These are phyloP conservation scores for Eleusine indica DNA, from an alignment of 176 grass and related monocot species.

Conservation along the genomic window DNA sequence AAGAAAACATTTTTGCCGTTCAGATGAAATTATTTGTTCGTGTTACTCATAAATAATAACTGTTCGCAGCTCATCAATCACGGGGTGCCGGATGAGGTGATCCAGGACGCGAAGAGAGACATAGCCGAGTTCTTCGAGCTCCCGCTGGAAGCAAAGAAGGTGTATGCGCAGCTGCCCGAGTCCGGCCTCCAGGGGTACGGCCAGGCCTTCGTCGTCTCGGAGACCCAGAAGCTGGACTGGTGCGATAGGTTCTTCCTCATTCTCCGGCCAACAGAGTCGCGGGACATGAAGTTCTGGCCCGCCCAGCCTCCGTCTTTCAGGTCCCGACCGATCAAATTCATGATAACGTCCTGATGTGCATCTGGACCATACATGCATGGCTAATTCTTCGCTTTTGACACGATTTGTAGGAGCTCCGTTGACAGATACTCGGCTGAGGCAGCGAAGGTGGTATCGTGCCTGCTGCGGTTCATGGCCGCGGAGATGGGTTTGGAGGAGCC, in stretches of 20 bases:
- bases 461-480: constrained; percentile 47
- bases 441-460: constrained; percentile 16
- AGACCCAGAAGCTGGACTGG: constrained; percentile 62
- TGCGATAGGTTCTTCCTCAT: constrained; percentile 37
- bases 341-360: too few relatives aligned
- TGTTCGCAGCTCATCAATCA: constrained; percentile 42
- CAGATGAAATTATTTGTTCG: too few relatives aligned
- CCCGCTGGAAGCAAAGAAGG: constrained; percentile 35
- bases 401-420: constrained; percentile 11
- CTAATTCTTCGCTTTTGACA: too few relatives aligned
- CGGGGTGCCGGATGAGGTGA: constrained; percentile 26
- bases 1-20: too few relatives aligned
- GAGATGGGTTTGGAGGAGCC: constrained; percentile 45
- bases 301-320: constrained; percentile 27
- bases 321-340: too few relatives aligned
- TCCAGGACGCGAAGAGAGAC: constrained; percentile 26
- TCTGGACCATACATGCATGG: too few relatives aligned
- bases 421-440: constrained; percentile 46
- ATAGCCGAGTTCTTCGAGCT: constrained; percentile 43
- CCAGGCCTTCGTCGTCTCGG: constrained; percentile 42
- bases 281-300: constrained; percentile 50
- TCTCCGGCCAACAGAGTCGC: constrained; percentile 14
- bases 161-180: background rate
- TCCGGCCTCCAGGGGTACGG: constrained; percentile 43
- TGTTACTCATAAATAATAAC: background rate